Conservation (phyloP, 345 rosid species). For the Eucalyptus grandis region DNA sequence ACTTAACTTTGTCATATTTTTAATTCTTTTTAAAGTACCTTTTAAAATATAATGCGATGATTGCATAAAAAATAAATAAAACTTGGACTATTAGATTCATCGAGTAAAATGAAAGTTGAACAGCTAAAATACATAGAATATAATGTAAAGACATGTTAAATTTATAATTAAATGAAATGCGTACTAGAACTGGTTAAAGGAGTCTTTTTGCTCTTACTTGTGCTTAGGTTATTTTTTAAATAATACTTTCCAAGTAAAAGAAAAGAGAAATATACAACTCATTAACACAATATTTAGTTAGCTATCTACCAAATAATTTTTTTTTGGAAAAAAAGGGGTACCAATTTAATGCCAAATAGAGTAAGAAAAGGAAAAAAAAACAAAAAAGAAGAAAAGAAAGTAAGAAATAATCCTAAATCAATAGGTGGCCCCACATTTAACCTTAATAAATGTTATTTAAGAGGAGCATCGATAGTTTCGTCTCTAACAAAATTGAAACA, state of each 20-base stretch:
- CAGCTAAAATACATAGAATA: too few relatives aligned
- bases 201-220: neutral
- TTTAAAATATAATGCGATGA: too few relatives aligned
- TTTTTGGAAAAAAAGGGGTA: accelerated
- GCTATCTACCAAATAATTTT: neutral
- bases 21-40: too few relatives aligned
- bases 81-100: too few relatives aligned
- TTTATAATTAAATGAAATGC: too few relatives aligned
- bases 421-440: accelerated
- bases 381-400: neutral
- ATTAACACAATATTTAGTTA: neutral
- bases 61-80: too few relatives aligned
- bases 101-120: too few relatives aligned
- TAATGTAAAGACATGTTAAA: too few relatives aligned
- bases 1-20: too few relatives aligned
- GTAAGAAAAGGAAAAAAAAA: too few relatives aligned
- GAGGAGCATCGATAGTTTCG: neutral
- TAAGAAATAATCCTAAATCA: neutral
- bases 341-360: too few relatives aligned
- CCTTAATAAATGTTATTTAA: neutral
- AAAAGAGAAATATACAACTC: neutral
- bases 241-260: neutral
- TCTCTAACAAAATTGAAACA: neutral
- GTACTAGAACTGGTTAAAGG: accelerated
- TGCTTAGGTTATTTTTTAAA: neutral